Evolutionary conservation across 306 rosid species (phyloP), one percentile per base, ranked within the genome.

Genomic region (Glycine latifolia): DNA sequence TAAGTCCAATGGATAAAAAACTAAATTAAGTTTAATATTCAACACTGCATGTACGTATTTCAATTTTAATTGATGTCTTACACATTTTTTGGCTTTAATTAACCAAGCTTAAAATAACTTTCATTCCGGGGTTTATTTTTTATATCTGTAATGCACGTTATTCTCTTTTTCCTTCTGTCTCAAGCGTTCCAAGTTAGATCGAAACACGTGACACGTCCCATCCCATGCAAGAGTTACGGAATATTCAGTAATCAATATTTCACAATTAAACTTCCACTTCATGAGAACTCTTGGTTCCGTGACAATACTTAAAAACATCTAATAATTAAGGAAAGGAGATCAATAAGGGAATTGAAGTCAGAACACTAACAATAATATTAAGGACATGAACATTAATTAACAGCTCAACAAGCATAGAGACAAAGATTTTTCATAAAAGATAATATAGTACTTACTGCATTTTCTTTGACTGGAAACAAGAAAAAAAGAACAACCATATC

Each of bases 401-500:
- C 9, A 70, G 65, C 33, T 76, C 75, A 70, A 75, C 74, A 69
- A 61, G 11, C 79, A 81, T 31, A 67, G 73, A 68, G 84, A 79
- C 69, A 74, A 68, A 80, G 47, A 14, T 16, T 14, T 43, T 56
- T 33, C 83, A 67, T 73, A 70, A 76, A 43, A 75, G 73, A 58
- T 73, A 61, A 46, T 48, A 48, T 31, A 79, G 82, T 70, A 75
- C 75, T 31, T 68, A 37, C 39, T 63, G 60, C 80, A 47, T 71
- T 72, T 59, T 67, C 83, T 80, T 72, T 50, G 67, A 73, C 73
- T 67, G 60, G 39, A 41, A 41, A 83, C 52, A 83, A 26, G 31
- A 78, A 31, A 82, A 82, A 81, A 80, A 73, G 73, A 59, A 67
- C 86, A 59, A 79, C 73, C 85, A 88, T 85, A 91, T 92, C 93